phyloP scores from a whole-genome alignment of 306 rosid species.

The Ormosia semicastrata region DNA sequence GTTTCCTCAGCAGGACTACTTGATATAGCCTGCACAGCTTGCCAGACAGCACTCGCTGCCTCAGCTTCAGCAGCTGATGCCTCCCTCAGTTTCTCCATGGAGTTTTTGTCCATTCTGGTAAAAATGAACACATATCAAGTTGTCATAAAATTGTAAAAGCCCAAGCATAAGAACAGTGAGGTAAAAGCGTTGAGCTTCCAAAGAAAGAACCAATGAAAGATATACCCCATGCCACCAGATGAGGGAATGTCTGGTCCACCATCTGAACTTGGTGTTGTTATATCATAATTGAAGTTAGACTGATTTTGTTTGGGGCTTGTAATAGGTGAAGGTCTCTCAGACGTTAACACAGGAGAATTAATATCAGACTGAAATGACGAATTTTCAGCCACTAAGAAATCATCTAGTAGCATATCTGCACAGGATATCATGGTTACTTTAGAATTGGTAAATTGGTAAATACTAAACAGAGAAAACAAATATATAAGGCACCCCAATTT shows the following conservation, averaged over 20 bases:
- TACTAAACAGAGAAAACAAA: neutral
- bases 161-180: conserved; percentile 13
- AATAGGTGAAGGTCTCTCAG: conserved; percentile 65
- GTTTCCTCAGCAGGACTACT: conserved; percentile 70
- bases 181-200: conserved; percentile 18
- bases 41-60: conserved; percentile 98
- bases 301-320: conserved; percentile 56
- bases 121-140: conserved; percentile 16
- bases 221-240: conserved; percentile 67
- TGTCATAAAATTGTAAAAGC: conserved; percentile 19
- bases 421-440: conserved; percentile 30
- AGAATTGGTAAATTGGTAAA: neutral
- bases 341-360: conserved; percentile 46
- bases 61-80: conserved; percentile 99
- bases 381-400: conserved; percentile 92
- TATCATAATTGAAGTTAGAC: conserved; percentile 43
- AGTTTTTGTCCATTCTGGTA: conserved; percentile 77
- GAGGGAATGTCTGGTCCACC: conserved; percentile 47
- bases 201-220: conserved; percentile 8
- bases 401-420: conserved; percentile 81
- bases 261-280: conserved; percentile 42
- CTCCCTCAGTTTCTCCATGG: conserved; percentile 94
- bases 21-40: conserved; percentile 68
- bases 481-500: neutral
- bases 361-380: conserved; percentile 59